These are phyloP conservation scores for Suillus cothurnatus DNA, from an alignment of 768 basidiomycete genomes.

Conservation along the genomic window DNA sequence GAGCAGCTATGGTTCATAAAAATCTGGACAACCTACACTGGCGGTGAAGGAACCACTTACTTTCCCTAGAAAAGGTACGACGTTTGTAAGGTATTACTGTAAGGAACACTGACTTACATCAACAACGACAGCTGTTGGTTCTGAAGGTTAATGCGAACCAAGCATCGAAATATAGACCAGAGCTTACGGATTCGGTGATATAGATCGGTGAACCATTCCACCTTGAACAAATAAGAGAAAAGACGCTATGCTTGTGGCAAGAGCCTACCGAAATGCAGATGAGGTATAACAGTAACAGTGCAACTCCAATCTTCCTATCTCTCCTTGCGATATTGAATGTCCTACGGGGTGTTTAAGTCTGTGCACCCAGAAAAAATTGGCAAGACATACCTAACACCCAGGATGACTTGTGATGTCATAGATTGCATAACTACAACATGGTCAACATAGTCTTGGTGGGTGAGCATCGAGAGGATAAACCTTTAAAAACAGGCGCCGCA, in stretches of 20 bases:
- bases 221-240: constrained; percentile 29
- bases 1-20: constrained; percentile 46
- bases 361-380: neutral
- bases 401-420: constrained; percentile 65
- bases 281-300: constrained; percentile 42
- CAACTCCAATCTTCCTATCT: constrained; percentile 40
- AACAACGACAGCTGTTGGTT: constrained; percentile 18
- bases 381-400: constrained; percentile 53
- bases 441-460: constrained; percentile 4
- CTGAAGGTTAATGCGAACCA: constrained; percentile 11
- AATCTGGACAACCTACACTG: neutral
- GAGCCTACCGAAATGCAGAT: constrained; percentile 45
- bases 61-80: constrained; percentile 34
- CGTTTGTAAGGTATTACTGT: neutral
- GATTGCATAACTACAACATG: constrained; percentile 52
- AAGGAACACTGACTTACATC: constrained; percentile 21
- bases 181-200: constrained; percentile 51
- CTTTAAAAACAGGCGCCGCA: constrained; percentile 62
- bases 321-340: constrained; percentile 61
- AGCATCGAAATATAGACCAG: constrained; percentile 9
- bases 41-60: constrained; percentile 23
- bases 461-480: constrained; percentile 29
- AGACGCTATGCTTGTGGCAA: neutral
- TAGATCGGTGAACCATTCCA: constrained; percentile 61
- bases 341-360: constrained; percentile 29